Percentiles rank a stretch among this genome's conserved stretches.
phyloP scores from a whole-genome alignment of 2,329 filamentous ascomycete genomes.

The Colletotrichum zoysiae region DNA sequence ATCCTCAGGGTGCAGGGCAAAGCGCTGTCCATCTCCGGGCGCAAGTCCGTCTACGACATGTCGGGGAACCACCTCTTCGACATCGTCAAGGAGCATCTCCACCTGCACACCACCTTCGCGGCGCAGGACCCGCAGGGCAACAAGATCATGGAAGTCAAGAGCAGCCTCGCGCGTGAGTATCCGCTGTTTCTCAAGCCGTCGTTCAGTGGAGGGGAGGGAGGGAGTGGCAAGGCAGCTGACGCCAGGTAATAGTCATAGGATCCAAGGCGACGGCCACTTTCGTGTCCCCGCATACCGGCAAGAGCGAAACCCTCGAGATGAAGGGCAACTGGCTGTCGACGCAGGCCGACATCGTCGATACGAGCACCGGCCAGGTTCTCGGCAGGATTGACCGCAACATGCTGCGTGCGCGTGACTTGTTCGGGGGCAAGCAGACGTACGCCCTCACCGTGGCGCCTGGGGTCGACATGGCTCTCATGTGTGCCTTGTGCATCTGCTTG shows the following conservation, averaged over 20 bases:
- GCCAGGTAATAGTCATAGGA: conserved; percentile 59
- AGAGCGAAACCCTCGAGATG: conserved; percentile 63
- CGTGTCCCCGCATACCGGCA: conserved; percentile 59
- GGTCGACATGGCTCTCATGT: conserved; percentile 75
- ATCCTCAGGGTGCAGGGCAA: conserved; percentile 70
- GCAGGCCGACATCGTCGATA: conserved; percentile 68
- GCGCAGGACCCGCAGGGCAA: conserved; percentile 59
- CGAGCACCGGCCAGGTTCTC: conserved; percentile 62
- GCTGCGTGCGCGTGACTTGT: conserved; percentile 67
- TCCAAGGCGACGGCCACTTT: conserved; percentile 70
- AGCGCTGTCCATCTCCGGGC: conserved; percentile 63
- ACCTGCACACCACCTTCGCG: conserved; percentile 65
- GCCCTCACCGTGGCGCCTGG: conserved; percentile 72
- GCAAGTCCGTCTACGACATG: conserved; percentile 69
- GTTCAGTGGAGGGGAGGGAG: not conserved
- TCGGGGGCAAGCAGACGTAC: conserved; percentile 75
- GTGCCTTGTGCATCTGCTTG: conserved; percentile 75
- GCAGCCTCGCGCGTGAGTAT: conserved; percentile 38
- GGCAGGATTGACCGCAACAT: conserved; percentile 71
- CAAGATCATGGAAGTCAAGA: conserved; percentile 68
- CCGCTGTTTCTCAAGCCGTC: not conserved
- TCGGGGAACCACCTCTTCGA: conserved; percentile 68
- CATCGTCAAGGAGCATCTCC: conserved; percentile 65
- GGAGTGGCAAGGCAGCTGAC: not conserved
- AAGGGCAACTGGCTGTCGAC: conserved; percentile 72